Percentiles rank a stretch among this genome's conserved stretches.
Conservation (phyloP, 306 rosid species). For the Cyamopsis tetragonoloba region DNA sequence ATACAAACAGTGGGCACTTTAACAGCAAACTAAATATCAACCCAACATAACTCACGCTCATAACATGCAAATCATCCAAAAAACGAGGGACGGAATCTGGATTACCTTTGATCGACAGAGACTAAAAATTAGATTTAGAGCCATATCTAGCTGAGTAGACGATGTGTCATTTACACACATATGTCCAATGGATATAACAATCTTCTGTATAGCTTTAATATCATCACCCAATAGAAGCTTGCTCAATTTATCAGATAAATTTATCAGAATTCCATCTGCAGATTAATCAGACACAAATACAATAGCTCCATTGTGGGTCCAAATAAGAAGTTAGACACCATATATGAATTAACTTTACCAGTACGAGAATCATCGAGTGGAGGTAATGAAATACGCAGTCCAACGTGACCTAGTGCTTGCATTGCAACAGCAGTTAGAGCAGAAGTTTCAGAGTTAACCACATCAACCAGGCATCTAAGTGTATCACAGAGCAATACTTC, state of each 20-base stretch:
- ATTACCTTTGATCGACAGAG: conserved; percentile 82
- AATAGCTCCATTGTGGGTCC: conserved; percentile 22
- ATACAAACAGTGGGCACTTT: background rate
- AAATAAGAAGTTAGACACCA: conserved; percentile 17
- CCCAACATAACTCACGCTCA: background rate
- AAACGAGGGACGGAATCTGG: background rate
- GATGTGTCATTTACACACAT: conserved; percentile 77
- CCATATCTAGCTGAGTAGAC: conserved; percentile 59
- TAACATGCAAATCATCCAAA: conserved; percentile 6
- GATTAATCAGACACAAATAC: conserved; percentile 26
- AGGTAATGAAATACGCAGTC: conserved; percentile 72
- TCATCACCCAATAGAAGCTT: conserved; percentile 74
- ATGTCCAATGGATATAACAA: conserved; percentile 80
- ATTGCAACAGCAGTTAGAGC: conserved; percentile 76
- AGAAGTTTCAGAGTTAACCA: conserved; percentile 73
- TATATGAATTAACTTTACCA: conserved; percentile 41
- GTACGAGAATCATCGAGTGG: conserved; percentile 52
- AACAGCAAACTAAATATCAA: background rate
- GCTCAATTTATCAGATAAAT: conserved; percentile 62
- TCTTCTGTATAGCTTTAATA: conserved; percentile 74
- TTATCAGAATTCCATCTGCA: conserved; percentile 77
- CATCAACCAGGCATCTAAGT: conserved; percentile 71
- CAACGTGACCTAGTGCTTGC: conserved; percentile 96
- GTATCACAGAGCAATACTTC: conserved; percentile 52
- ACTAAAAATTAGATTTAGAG: conserved; percentile 66